phyloP scores from a whole-genome alignment of 1,284 basidiomycete genomes.

The Microbotryum scabiosae region DNA sequence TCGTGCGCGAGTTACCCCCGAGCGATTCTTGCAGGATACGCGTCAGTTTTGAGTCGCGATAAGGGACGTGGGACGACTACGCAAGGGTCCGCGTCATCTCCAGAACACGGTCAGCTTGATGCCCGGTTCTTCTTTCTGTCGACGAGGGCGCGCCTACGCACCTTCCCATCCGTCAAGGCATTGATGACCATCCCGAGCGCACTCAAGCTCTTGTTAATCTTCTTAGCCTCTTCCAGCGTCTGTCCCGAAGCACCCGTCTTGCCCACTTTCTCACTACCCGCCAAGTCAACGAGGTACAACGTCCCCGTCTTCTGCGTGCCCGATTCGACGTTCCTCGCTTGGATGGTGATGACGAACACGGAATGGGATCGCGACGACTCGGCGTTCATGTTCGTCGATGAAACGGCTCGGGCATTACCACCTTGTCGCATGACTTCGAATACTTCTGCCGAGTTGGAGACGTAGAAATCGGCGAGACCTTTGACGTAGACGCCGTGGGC shows the following conservation, averaged over 20 bases:
- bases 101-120: background rate
- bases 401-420: constrained; percentile 80
- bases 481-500: constrained; percentile 97
- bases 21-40: constrained; percentile 99
- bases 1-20: constrained; percentile 97
- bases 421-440: constrained; percentile 99
- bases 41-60: constrained; percentile 98
- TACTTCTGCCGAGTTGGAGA: constrained; percentile 89
- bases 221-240: constrained; percentile 98
- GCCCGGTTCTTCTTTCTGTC: too few relatives aligned
- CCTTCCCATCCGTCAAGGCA: constrained; percentile 92
- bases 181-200: constrained; percentile 99
- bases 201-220: constrained; percentile 98
- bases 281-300: constrained; percentile 94
- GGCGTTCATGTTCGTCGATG: constrained; percentile 99
- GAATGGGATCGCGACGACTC: constrained; percentile 98
- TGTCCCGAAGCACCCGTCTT: constrained; percentile 99
- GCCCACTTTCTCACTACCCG: constrained; percentile 97
- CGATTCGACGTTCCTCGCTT: constrained; percentile 88
- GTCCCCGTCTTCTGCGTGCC: constrained; percentile 95
- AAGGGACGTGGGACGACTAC: constrained; percentile 93
- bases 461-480: constrained; percentile 95
- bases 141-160: too few relatives aligned
- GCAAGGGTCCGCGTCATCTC: too few relatives aligned
- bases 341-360: constrained; percentile 95